phyloP scores from a whole-genome alignment of 148 eudicot species.

The Dysphania ambrosioides region DNA sequence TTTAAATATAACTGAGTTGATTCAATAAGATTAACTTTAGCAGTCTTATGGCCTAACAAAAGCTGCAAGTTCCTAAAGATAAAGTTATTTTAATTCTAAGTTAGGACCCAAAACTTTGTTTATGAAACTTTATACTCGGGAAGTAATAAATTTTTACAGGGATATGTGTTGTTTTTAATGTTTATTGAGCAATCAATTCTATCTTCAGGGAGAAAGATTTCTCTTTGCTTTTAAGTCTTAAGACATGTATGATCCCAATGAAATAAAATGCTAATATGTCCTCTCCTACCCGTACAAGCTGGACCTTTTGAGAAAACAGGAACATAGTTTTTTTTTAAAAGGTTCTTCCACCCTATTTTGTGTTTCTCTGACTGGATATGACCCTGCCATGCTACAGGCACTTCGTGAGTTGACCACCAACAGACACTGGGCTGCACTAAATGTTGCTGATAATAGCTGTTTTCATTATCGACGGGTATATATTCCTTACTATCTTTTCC shows the following conservation, averaged over 20 bases:
- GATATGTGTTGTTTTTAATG: background rate
- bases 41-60: background rate
- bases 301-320: background rate
- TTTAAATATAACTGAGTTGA: background rate
- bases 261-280: background rate
- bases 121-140: too few species aligned
- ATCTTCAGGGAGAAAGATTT: background rate
- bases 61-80: background rate
- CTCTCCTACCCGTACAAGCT: background rate
- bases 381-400: slow-evolving; percentile 38
- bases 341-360: background rate
- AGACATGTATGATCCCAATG: background rate
- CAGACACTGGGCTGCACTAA: slow-evolving; percentile 71
- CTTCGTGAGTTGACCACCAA: slow-evolving; percentile 49
- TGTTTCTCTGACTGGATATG: slow-evolving; percentile 16
- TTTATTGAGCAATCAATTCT: background rate
- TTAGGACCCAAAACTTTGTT: background rate
- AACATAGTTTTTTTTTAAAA: background rate
- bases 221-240: background rate
- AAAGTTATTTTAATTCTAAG: background rate
- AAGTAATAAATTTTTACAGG: too few species aligned
- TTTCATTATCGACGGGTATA: slow-evolving; percentile 83
- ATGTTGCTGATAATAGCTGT: slow-evolving; percentile 82
- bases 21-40: background rate
- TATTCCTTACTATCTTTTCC: background rate